Percentiles rank a stretch among this genome's conserved stretches.
Evolutionary conservation across 768 basidiomycete species (phyloP).

Genomic region (Leccinum uliginosum): DNA sequence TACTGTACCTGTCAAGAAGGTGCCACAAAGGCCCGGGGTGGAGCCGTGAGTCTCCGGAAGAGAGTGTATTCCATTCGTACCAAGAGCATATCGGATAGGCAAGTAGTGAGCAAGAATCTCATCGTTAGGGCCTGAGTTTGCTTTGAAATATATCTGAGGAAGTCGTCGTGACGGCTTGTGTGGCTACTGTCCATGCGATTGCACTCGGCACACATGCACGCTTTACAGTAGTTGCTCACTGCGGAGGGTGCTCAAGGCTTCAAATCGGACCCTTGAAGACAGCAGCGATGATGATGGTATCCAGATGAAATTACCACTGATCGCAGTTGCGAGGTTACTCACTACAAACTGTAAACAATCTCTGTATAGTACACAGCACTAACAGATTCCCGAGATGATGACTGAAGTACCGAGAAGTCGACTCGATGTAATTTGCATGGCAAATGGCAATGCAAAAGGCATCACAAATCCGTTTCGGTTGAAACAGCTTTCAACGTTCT

Average conservation of each 20-base stretch:
- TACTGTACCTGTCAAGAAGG: too few relatives aligned
- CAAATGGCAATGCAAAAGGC: neutral
- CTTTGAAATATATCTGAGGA: neutral
- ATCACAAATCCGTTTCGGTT: constrained; percentile 9
- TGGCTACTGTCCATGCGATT: too few relatives aligned
- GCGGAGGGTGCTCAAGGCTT: neutral
- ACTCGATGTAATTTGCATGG: neutral
- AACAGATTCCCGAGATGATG: neutral
- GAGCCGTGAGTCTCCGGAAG: constrained; percentile 1
- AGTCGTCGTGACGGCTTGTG: neutral
- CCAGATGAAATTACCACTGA: neutral
- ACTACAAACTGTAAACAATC: constrained; percentile 1
- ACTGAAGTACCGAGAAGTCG: neutral
- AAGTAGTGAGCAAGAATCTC: too few relatives aligned
- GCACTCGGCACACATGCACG: too few relatives aligned
- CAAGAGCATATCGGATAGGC: neutral
- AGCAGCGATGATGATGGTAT: neutral
- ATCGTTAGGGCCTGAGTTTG: too few relatives aligned
- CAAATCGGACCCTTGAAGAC: neutral
- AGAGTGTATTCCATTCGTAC: neutral
- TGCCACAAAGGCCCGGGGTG: too few relatives aligned
- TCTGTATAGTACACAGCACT: neutral
- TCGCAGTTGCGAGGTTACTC: neutral
- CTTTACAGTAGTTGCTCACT: too few relatives aligned
- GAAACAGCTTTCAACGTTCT: constrained; percentile 55